Evolutionary conservation across 306 rosid species (phyloP).

Genomic region (Vigna angularis): DNA sequence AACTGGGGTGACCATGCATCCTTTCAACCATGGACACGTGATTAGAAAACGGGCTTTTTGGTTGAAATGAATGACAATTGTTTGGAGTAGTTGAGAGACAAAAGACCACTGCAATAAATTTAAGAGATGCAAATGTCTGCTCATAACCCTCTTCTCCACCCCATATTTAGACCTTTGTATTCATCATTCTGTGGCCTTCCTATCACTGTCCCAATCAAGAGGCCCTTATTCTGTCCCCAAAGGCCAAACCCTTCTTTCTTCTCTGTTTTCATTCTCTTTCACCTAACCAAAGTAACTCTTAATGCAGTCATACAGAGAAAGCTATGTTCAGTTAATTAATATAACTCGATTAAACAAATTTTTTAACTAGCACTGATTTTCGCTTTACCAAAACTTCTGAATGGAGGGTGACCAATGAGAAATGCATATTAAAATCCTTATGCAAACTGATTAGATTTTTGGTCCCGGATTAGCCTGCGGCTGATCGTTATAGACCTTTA

Average conservation of each 20-base stretch:
- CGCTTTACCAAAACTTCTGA: neutral
- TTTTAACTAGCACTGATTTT: neutral
- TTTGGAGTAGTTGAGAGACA: constrained; percentile 39
- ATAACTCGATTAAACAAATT: neutral
- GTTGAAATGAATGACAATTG: constrained; percentile 34
- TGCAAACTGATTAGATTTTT: neutral
- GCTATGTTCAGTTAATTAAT: no score
- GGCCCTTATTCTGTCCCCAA: no score
- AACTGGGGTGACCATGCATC: constrained; percentile 5
- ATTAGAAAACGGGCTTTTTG: constrained; percentile 4
- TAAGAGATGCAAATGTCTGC: constrained; percentile 50
- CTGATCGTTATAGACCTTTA: constrained; percentile 15
- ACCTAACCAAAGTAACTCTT: constrained; percentile 34
- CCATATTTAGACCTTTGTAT: constrained; percentile 22
- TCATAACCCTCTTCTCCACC: constrained; percentile 31
- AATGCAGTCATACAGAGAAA: neutral
- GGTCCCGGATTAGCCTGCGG: constrained; percentile 20
- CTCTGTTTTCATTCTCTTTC: constrained; percentile 43
- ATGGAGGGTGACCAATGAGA: neutral
- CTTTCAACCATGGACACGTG: neutral
- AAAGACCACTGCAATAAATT: constrained; percentile 46
- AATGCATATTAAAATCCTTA: neutral
- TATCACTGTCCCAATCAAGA: constrained; percentile 54
- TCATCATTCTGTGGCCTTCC: constrained; percentile 39
- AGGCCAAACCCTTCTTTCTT: no score